Percentiles rank a stretch among this genome's conserved stretches.
phyloP scores from a whole-genome alignment of 345 rosid species.

The Dovyalis caffra region DNA sequence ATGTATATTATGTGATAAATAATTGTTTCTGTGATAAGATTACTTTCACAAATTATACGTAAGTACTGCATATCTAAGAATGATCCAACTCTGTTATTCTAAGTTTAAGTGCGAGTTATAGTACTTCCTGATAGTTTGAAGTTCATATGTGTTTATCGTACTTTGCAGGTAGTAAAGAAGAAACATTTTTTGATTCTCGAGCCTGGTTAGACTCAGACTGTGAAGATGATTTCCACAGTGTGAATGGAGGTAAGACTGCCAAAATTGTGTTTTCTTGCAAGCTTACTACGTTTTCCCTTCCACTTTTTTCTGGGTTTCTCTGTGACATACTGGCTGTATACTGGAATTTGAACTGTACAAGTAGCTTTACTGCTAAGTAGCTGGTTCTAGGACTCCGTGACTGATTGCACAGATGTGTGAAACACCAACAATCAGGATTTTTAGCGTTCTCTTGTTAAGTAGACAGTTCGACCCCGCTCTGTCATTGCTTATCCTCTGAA shows the following conservation, averaged over 20 bases:
- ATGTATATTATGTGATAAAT: not conserved
- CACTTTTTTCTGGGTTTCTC: not conserved
- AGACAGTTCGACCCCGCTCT: not conserved
- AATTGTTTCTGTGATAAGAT: not conserved
- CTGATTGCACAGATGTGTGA: not conserved
- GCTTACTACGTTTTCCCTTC: not conserved
- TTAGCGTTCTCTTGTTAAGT: not conserved
- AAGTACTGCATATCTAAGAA: not conserved
- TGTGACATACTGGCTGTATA: not conserved
- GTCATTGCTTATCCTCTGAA: not conserved
- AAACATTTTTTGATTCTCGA: slow-evolving; percentile 75
- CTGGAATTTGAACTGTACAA: not conserved
- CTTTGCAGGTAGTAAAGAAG: slow-evolving; percentile 79
- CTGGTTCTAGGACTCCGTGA: too few relatives aligned
- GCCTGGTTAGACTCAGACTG: slow-evolving; percentile 82
- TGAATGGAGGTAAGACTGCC: slow-evolving; percentile 71
- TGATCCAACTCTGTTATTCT: too few relatives aligned
- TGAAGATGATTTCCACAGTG: slow-evolving; percentile 91
- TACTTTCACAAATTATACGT: not conserved
- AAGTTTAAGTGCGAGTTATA: not conserved
- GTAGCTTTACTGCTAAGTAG: not conserved
- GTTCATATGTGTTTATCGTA: not conserved
- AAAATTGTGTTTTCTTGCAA: not conserved
- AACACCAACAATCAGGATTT: not conserved
- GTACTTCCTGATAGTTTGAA: not conserved